Evolutionary conservation across 345 rosid genomes (phyloP).

Genomic region (Sisymbrium altissimum): DNA sequence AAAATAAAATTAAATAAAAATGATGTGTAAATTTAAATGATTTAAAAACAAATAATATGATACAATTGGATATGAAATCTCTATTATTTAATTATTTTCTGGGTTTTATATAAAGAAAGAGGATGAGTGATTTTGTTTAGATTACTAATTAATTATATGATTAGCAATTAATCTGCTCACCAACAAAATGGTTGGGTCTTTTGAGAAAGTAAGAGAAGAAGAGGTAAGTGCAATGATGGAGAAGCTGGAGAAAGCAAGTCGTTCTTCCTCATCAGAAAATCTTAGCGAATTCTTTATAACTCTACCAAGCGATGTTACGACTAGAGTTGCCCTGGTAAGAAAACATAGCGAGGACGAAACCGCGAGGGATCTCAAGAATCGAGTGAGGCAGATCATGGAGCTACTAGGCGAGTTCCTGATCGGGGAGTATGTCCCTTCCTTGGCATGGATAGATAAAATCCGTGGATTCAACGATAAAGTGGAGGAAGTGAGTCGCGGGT

Average conservation of each 20-base stretch:
- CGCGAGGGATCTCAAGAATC: constrained; percentile 30
- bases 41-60: too few species aligned
- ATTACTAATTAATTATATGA: too few species aligned
- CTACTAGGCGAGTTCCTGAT: constrained; percentile 36
- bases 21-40: too few species aligned
- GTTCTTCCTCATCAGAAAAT: constrained; percentile 25
- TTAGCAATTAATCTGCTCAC: constrained; percentile 53
- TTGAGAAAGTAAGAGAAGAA: constrained; percentile 40
- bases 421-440: constrained; percentile 57
- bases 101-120: too few species aligned
- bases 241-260: constrained; percentile 29
- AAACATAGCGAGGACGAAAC: constrained; percentile 40
- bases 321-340: constrained; percentile 51
- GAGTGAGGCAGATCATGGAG: constrained; percentile 28
- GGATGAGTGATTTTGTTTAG: too few species aligned
- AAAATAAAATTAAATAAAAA: too few species aligned
- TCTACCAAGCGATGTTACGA: constrained; percentile 40
- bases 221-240: constrained; percentile 36
- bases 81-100: too few species aligned
- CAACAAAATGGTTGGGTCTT: constrained; percentile 43
- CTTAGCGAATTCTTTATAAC: constrained; percentile 34
- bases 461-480: constrained; percentile 11
- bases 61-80: too few species aligned
- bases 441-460: constrained; percentile 40
- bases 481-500: constrained; percentile 15